A percentile compares a stretch with the other conserved stretches of the same genome.
These are phyloP conservation scores for Uromyces viciae-fabae DNA, from an alignment of 1,284 basidiomycete species.

Conservation along the genomic window DNA sequence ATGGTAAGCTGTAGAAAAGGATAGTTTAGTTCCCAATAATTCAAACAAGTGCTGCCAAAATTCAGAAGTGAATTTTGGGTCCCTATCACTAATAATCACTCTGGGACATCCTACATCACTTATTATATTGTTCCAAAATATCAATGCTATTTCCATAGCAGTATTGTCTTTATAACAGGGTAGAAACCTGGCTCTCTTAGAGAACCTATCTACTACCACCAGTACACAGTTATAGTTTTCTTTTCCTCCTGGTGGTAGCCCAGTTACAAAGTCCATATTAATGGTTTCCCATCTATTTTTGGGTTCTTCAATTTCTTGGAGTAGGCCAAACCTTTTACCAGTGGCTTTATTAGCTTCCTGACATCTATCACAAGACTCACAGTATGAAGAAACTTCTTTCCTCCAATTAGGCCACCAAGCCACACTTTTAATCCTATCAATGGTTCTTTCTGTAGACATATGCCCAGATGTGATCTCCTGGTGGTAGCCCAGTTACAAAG, in stretches of 20 bases:
- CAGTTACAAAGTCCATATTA: neutral
- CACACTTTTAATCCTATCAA: neutral
- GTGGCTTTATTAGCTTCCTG: neutral
- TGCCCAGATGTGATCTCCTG: constrained; percentile 4
- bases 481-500: too few species aligned
- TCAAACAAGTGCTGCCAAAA: neutral
- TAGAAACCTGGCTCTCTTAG: neutral
- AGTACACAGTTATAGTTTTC: neutral
- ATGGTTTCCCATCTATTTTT: neutral
- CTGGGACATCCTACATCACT: neutral
- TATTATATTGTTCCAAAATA: neutral
- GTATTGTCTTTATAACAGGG: constrained; percentile 1
- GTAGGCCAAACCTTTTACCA: neutral
- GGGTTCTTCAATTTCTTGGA: neutral
- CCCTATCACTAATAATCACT: neutral
- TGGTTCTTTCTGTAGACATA: neutral
- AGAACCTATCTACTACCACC: neutral
- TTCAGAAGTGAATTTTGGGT: neutral
- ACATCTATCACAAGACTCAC: neutral
- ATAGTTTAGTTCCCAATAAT: neutral
- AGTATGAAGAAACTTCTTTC: neutral
- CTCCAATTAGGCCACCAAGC: constrained; percentile 12
- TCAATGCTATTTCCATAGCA: neutral
- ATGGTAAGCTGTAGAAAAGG: constrained; percentile 12
- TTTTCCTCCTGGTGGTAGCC: neutral